Conservation (phyloP, 345 rosid genomes). For the Geranium rotundifolium region DNA sequence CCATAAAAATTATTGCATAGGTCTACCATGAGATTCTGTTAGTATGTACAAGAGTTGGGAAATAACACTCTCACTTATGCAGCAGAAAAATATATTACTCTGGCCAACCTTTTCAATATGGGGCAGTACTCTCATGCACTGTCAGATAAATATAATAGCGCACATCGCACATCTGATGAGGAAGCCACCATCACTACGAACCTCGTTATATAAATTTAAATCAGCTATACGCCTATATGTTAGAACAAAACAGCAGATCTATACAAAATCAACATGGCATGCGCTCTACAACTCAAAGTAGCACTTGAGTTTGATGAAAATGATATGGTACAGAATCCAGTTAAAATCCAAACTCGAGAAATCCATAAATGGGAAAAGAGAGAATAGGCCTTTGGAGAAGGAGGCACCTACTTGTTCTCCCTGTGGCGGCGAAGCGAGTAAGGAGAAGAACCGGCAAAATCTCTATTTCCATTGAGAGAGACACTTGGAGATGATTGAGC, state of each 20-base stretch:
- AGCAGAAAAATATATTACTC: not conserved
- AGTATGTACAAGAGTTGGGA: not conserved
- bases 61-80: not conserved
- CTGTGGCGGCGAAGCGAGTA: slow-evolving; percentile 15
- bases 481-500: slow-evolving; percentile 15
- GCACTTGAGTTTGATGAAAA: too few species aligned
- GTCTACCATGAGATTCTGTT: not conserved
- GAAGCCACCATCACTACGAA: too few species aligned
- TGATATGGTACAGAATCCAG: too few species aligned
- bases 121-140: not conserved
- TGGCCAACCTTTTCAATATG: not conserved
- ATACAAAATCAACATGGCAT: too few species aligned
- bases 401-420: slow-evolving; percentile 6
- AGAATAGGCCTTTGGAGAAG: slow-evolving; percentile 8
- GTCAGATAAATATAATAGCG: not conserved
- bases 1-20: not conserved
- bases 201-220: not conserved
- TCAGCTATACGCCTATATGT: too few species aligned
- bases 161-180: too few species aligned
- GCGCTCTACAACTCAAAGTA: not conserved
- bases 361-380: not conserved
- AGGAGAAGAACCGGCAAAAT: slow-evolving; percentile 12
- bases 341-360: too few species aligned
- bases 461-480: slow-evolving; percentile 16
- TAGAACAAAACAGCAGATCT: too few species aligned